Conservation (phyloP, 2,329 filamentous ascomycete species). For the Xylaria sp. region DNA sequence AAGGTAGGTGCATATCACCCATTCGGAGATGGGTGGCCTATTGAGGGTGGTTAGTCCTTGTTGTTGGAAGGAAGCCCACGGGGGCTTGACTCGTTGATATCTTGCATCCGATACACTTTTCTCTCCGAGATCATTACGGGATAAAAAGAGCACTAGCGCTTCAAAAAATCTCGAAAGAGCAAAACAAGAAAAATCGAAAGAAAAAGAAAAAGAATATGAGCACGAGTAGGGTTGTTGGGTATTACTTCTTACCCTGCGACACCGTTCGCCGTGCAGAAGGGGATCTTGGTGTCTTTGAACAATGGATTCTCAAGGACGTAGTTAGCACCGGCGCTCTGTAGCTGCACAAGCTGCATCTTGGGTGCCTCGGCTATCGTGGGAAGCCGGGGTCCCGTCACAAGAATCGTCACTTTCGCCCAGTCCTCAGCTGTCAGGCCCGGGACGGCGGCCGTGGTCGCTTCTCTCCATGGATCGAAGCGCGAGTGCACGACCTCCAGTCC, state of each 20-base stretch:
- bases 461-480: constrained; percentile 47
- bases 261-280: constrained; percentile 66
- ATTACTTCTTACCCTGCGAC: constrained; percentile 63
- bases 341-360: constrained; percentile 63
- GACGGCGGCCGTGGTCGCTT: constrained; percentile 39
- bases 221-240: background rate
- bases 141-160: background rate
- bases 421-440: constrained; percentile 49
- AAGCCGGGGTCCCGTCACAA: constrained; percentile 57
- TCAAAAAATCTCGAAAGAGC: background rate
- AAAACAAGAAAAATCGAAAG: background rate
- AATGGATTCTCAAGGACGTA: constrained; percentile 58
- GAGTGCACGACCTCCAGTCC: constrained; percentile 55
- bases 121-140: background rate
- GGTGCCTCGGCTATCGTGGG: constrained; percentile 58
- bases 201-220: background rate
- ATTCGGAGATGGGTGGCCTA: constrained; percentile 68
- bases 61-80: background rate
- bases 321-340: constrained; percentile 66
- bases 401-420: constrained; percentile 62
- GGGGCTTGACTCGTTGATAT: background rate
- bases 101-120: background rate
- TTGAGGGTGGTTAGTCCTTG: constrained; percentile 12
- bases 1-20: constrained; percentile 65
- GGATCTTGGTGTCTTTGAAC: constrained; percentile 61